Base-by-base conservation (phyloP, 106 monocot genomes). In the Allium cepa region DNA sequence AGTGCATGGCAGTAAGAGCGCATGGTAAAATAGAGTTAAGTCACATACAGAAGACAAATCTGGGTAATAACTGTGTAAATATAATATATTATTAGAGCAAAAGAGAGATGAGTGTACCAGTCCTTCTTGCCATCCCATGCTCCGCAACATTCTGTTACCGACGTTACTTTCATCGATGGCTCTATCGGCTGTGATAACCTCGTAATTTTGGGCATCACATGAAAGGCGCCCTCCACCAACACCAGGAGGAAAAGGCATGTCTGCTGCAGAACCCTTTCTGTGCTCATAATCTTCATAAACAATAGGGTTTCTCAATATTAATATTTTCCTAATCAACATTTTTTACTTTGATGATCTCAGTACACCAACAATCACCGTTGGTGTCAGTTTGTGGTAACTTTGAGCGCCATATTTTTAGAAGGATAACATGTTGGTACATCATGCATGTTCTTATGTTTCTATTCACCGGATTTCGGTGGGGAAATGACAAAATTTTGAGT, bases 121-220 rank as follows among this genome's bases (percentile, higher is more conserved):
- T 81, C 97, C 97, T 87, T 97, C 97, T 79, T 97, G 92, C 97
- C 97, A 97, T 67, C 97, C 97, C 97, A 97, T 97, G 65, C 53
- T 97, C 73, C 92, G 92, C 7, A 97, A 92, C 80, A 97, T 97
- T 50, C 89, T 77, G 63, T 92, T 97, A 9, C 97, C 97, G 47
- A 97, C 97, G 76, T 97, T 97, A 74, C 66, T 92, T 70, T 97
- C 92, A 64, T 92, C 92, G 72, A 97, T 86, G 26, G 87, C 89
- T 17, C 84, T 81, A 75, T 92, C 89, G 11, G 89, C 80, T 65
- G 89, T 82, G 60, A 89, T 85, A 26, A 92, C 87, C 65, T 97
- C 92, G 79, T 84, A 97, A 72, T 76, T 82, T 66, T 78, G 77
- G 17, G 76, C 72, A 73, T 86, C 84, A 57, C 69, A 78, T 64